Evolutionary conservation across 75 land plant species (phyloP), one percentile per base, ranked within the genome.

Genomic region (Azolla pinnata): DNA sequence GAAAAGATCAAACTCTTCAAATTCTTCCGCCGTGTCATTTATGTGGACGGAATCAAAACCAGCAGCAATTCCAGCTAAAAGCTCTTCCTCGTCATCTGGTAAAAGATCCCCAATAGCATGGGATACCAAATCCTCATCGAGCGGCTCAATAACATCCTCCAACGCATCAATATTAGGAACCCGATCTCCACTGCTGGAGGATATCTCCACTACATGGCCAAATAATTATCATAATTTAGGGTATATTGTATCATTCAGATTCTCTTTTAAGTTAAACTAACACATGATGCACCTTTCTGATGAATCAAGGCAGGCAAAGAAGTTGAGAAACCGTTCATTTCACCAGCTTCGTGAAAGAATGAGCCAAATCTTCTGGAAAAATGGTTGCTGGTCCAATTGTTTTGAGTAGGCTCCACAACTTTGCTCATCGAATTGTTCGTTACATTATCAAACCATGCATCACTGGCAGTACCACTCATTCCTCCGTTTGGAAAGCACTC

Each of bases 11-110:
- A 66, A 82, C 20, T 88, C 96, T 60, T 89, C 98, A 70, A 56
- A 25, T 8, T 89, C 98, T 56, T 93, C 98, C 8, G 69, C 31
- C 18, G 74, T 77, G 46, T 30, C 35, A 29, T 76, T 69, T 59
- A 72, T 42, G 18, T 60, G 69, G 53, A 38, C 79, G 5, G 62
- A 31, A 32, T 82, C 88, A 64, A 78, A 82, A 50, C 80, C 96
- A 67, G 87, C 88, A 46, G 70, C 62, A 4, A 89, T 60, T 31
- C 96, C 96, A 50, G 98, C 80, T 33, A 93, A 47, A 42, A 93
- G 90, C 31, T 79, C 97, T 25, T 85, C 81, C 60, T 87, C 97
- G 49, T 88, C 86, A 75, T 83, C 96, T 57, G 98, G 98, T 47
- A 93, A 83, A 34, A 81, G 70, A 60, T 56, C 76, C 38, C 81